Percentiles rank a stretch among this genome's conserved stretches.
Evolutionary conservation across 192 early-diverging fungal species (phyloP).

Genomic region (Coemansia sp.): DNA sequence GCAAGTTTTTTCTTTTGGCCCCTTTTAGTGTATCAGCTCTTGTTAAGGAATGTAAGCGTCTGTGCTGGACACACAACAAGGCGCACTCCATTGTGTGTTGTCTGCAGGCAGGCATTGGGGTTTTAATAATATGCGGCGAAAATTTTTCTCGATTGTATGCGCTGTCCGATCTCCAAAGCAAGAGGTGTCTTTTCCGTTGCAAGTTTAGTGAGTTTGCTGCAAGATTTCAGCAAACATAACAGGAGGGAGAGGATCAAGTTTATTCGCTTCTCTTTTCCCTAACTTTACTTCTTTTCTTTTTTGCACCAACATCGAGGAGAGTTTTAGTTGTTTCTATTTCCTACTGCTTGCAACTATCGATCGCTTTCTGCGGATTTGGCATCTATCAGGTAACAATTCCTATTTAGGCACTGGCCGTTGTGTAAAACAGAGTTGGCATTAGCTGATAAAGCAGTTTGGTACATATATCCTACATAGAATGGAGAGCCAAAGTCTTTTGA

Average conservation of each 20-base stretch:
- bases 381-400: too few relatives aligned
- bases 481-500: constrained; percentile 2
- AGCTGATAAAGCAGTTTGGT: too few relatives aligned
- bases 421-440: too few relatives aligned
- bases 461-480: not conserved
- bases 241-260: not conserved
- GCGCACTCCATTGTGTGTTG: constrained; percentile 3
- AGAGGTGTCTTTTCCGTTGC: not conserved
- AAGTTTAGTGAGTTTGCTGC: not conserved
- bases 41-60: not conserved
- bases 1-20: not conserved
- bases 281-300: not conserved
- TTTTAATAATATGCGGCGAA: constrained; percentile 1
- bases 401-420: too few relatives aligned
- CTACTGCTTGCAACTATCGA: too few relatives aligned
- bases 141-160: constrained; percentile 11
- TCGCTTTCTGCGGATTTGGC: too few relatives aligned
- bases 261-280: not conserved
- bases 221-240: not conserved
- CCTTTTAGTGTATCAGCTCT: not conserved
- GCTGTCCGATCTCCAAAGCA: not conserved
- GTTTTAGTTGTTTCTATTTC: too few relatives aligned
- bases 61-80: not conserved
- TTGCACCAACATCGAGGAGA: not conserved
- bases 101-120: constrained; percentile 1